Conservation (phyloP, 129 eudicot species). For the Smallanthus sonchifolius region DNA sequence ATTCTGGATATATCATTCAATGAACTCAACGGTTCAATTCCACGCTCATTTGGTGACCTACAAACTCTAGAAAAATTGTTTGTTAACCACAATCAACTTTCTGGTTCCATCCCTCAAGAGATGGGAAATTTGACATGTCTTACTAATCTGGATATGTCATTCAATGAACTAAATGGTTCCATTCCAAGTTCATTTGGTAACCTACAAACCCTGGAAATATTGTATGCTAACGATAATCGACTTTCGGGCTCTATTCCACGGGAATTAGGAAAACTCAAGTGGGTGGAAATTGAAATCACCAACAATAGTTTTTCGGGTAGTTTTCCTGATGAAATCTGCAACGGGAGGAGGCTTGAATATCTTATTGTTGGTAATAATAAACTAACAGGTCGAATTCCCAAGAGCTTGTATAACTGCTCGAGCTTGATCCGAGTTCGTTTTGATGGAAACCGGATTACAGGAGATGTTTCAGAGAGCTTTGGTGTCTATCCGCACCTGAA, state of each 20-base stretch:
- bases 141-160: not conserved
- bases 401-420: slow-evolving; percentile 34
- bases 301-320: slow-evolving; percentile 29
- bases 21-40: no score
- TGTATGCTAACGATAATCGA: not conserved
- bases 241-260: not conserved
- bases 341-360: slow-evolving; percentile 15
- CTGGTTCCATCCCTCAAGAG: slow-evolving; percentile 19
- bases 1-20: no score
- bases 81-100: no score
- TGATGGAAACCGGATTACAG: slow-evolving; percentile 32
- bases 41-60: no score
- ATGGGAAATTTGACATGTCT: not conserved
- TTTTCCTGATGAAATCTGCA: slow-evolving; percentile 37
- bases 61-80: no score
- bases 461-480: slow-evolving; percentile 34
- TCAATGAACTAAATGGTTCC: not conserved
- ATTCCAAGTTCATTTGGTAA: not conserved
- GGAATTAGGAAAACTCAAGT: slow-evolving; percentile 1
- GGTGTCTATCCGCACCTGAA: slow-evolving; percentile 41
- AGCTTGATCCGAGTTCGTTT: slow-evolving; percentile 33
- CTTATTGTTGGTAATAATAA: slow-evolving; percentile 14
- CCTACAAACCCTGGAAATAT: not conserved
- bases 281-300: not conserved
- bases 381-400: not conserved